Percentiles rank a stretch among this genome's conserved stretches.
phyloP scores from a whole-genome alignment of 257 asterid species.

The Fraxinus americana region DNA sequence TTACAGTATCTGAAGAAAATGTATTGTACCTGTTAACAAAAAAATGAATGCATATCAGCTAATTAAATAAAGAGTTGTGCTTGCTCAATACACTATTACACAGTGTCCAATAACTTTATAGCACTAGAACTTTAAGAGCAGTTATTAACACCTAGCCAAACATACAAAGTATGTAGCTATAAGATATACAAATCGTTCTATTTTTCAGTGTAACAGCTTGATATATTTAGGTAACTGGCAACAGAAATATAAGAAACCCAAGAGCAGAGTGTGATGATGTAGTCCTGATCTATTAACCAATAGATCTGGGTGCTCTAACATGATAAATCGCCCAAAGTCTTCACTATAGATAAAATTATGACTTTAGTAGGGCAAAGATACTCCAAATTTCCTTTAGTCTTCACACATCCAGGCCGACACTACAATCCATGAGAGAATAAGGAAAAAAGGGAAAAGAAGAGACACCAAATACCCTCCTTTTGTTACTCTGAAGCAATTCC shows the following conservation, averaged over 20 bases:
- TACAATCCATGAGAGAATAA: neutral
- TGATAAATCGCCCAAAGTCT: neutral
- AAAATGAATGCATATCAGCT: neutral
- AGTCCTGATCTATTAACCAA: neutral
- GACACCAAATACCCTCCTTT: neutral
- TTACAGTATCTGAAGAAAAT: slow-evolving; percentile 79
- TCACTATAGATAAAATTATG: neutral
- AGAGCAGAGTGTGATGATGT: neutral
- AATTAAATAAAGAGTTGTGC: neutral
- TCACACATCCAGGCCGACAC: neutral
- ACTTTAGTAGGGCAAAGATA: neutral
- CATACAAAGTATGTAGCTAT: neutral
- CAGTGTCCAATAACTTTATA: neutral
- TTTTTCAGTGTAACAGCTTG: neutral
- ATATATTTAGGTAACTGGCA: neutral
- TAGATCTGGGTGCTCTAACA: neutral
- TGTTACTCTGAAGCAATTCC: neutral
- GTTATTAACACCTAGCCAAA: neutral
- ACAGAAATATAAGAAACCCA: neutral
- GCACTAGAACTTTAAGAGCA: neutral
- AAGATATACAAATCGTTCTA: neutral
- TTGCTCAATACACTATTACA: neutral
- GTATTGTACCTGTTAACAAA: slow-evolving; percentile 65
- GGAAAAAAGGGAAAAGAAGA: neutral
- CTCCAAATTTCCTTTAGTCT: neutral